phyloP scores from a whole-genome alignment of 257 asterid genomes.

The Solanum pimpinellifolium region DNA sequence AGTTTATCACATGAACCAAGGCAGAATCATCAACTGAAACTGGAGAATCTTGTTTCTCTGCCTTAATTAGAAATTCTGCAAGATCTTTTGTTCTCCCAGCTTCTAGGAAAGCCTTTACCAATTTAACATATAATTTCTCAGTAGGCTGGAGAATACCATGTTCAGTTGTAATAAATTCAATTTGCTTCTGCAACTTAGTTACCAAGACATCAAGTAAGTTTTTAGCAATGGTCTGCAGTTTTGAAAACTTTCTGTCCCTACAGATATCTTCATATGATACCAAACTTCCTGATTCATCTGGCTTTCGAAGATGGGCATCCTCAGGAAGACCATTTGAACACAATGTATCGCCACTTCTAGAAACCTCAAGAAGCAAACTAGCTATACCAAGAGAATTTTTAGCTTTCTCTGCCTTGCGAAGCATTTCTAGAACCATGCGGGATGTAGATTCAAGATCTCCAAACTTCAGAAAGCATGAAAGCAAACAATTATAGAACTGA shows the following conservation, averaged over 20 bases:
- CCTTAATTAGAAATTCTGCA: slow-evolving; percentile 57
- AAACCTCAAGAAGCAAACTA: slow-evolving; percentile 28
- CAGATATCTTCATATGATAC: slow-evolving; percentile 44
- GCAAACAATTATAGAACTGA: slow-evolving; percentile 68
- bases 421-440: slow-evolving; percentile 82
- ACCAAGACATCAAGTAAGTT: slow-evolving; percentile 40
- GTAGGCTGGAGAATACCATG: slow-evolving; percentile 86
- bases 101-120: slow-evolving; percentile 71
- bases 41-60: slow-evolving; percentile 62
- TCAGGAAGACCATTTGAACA: not conserved
- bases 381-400: slow-evolving; percentile 57
- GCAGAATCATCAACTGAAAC: slow-evolving; percentile 54
- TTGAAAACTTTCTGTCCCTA: slow-evolving; percentile 43
- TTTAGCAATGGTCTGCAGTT: slow-evolving; percentile 56
- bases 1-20: slow-evolving; percentile 47
- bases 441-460: slow-evolving; percentile 79
- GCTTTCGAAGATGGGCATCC: slow-evolving; percentile 6
- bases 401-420: slow-evolving; percentile 68
- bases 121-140: slow-evolving; percentile 53
- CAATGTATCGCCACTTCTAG: slow-evolving; percentile 8
- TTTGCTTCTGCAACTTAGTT: slow-evolving; percentile 48
- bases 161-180: slow-evolving; percentile 65
- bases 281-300: slow-evolving; percentile 9
- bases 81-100: slow-evolving; percentile 56
- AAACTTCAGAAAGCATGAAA: slow-evolving; percentile 73